Conservation (phyloP, 371 early-diverging fungal genomes). For the Rhizopus sp. region DNA sequence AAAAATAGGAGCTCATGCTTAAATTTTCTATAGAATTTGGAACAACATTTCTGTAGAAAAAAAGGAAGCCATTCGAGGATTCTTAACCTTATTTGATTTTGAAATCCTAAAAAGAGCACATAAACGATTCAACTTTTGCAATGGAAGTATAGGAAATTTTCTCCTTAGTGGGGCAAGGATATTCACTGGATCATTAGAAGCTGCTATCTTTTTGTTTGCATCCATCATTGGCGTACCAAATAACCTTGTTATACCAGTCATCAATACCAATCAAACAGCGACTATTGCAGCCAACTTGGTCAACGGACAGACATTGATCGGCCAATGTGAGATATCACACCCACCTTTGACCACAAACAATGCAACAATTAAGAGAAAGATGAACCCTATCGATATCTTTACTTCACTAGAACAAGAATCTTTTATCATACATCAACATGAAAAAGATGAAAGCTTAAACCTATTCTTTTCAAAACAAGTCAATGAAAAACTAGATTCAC, state of each 20-base stretch:
- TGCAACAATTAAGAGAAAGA: background rate
- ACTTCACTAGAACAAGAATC: constrained; percentile 29
- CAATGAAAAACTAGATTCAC: constrained; percentile 44
- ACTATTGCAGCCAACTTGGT: constrained; percentile 66
- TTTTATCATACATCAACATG: constrained; percentile 36
- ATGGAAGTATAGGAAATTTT: constrained; percentile 77
- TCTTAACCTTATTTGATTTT: constrained; percentile 67
- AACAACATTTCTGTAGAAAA: constrained; percentile 59
- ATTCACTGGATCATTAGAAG: constrained; percentile 71
- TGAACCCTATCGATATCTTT: constrained; percentile 51
- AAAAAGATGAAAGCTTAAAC: constrained; percentile 32
- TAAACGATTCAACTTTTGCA: constrained; percentile 71
- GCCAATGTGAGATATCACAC: constrained; percentile 76
- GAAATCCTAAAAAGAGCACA: constrained; percentile 66
- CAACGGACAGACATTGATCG: constrained; percentile 57
- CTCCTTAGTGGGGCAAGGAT: constrained; percentile 73
- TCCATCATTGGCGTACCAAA: constrained; percentile 66
- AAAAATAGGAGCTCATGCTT: background rate
- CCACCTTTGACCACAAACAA: constrained; percentile 30
- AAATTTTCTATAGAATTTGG: constrained; percentile 49
- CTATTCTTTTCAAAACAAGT: constrained; percentile 57
- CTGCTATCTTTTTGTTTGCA: constrained; percentile 69
- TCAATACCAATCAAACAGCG: constrained; percentile 63
- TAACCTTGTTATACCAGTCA: constrained; percentile 66
- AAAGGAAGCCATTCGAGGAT: constrained; percentile 71